phyloP scores from a whole-genome alignment of 2,329 filamentous ascomycete genomes.

The Fusarium odoratissimum region DNA sequence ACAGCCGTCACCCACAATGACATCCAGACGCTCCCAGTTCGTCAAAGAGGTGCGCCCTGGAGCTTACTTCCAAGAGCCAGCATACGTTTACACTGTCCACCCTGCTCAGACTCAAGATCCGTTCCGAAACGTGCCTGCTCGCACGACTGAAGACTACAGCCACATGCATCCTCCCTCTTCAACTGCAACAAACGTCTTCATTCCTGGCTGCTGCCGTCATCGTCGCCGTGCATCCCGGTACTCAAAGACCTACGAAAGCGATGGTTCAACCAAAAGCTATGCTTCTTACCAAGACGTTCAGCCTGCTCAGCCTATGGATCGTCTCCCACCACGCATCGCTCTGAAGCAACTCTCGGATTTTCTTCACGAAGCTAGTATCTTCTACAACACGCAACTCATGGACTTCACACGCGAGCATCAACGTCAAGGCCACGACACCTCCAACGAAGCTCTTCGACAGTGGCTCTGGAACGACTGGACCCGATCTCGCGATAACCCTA shows the following conservation, averaged over 20 bases:
- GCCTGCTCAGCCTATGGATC: background rate
- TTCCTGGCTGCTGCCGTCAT: constrained; percentile 8
- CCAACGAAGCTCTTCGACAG: constrained; percentile 17
- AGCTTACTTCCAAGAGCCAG: constrained; percentile 3
- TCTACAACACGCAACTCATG: constrained; percentile 23
- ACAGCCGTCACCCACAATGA: constrained; percentile 5
- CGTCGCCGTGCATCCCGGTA: constrained; percentile 18
- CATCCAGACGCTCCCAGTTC: constrained; percentile 17
- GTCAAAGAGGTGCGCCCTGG: background rate
- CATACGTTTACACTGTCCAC: constrained; percentile 9
- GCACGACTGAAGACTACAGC: constrained; percentile 3
- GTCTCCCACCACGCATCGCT: constrained; percentile 33
- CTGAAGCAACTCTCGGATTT: constrained; percentile 30
- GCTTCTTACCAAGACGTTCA: constrained; percentile 2
- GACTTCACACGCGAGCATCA: constrained; percentile 17
- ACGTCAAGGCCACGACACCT: constrained; percentile 4
- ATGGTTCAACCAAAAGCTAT: constrained; percentile 6
- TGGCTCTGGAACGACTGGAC: constrained; percentile 32
- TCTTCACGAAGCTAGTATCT: constrained; percentile 8
- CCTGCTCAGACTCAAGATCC: background rate
- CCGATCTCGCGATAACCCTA: background rate
- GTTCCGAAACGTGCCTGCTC: background rate
- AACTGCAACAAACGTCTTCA: background rate
- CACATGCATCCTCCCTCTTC: constrained; percentile 8
- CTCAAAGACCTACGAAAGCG: constrained; percentile 4